Conservation (phyloP, 306 rosid species). For the Trichosanthes truncata region DNA sequence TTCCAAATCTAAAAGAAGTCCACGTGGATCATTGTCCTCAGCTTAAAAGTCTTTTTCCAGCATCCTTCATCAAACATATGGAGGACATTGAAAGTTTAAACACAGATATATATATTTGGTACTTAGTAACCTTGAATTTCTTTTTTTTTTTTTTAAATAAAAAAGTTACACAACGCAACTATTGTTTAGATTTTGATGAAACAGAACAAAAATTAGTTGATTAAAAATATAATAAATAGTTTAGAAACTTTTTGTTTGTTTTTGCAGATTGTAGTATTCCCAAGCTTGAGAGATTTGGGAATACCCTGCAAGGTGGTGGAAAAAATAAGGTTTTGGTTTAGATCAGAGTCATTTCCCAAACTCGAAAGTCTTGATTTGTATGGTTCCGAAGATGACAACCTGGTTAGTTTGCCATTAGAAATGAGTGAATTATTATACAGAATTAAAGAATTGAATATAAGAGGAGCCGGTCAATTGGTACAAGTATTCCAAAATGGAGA, state of each 20-base stretch:
- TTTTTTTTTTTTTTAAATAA: too few species aligned
- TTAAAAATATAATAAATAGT: too few species aligned
- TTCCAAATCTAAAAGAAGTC: not conserved
- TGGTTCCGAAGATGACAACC: not conserved
- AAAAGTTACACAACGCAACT: too few species aligned
- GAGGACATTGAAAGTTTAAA: not conserved
- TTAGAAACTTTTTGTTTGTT: too few species aligned
- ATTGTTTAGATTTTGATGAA: too few species aligned
- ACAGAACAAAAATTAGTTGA: too few species aligned
- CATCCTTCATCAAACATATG: not conserved
- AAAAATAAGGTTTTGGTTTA: not conserved
- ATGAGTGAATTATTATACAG: not conserved
- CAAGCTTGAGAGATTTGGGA: not conserved
- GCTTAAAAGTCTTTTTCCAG: not conserved
- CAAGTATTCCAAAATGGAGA: not conserved
- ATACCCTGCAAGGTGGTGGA: not conserved
- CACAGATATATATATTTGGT: not conserved
- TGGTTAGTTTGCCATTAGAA: not conserved
- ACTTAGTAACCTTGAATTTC: too few species aligned
- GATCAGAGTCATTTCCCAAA: not conserved
- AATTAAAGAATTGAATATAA: not conserved
- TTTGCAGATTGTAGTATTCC: not conserved
- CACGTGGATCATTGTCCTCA: not conserved
- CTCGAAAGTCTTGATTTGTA: not conserved
- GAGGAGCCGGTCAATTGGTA: not conserved